phyloP scores from a whole-genome alignment of 2,329 filamentous ascomycete genomes.

The Epichloe sp. region DNA sequence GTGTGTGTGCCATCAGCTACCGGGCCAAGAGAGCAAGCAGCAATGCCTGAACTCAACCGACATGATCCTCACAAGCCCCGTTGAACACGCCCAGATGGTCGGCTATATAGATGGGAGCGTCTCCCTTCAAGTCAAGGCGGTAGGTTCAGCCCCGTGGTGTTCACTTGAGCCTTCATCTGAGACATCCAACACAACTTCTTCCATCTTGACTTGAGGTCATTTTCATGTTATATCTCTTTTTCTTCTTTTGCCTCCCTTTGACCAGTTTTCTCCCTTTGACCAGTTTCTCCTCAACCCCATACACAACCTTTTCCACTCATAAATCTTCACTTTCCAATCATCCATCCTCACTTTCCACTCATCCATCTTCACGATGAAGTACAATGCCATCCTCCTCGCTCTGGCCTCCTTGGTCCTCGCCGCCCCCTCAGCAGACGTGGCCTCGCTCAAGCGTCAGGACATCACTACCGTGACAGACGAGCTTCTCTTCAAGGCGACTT shows the following conservation, averaged over 20 bases:
- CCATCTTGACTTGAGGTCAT: neutral
- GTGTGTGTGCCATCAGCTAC: neutral
- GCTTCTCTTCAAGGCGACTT: conserved; percentile 30
- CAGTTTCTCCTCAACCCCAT: neutral
- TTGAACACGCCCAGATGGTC: neutral
- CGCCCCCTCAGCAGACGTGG: conserved; percentile 6
- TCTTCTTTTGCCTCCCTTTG: no score
- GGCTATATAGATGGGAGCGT: neutral
- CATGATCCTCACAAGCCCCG: neutral
- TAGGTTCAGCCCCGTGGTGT: neutral
- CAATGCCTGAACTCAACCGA: neutral
- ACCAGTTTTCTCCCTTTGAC: no score
- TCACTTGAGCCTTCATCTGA: neutral
- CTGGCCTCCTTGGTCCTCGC: conserved; percentile 14
- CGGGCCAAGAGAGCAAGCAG: neutral
- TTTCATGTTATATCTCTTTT: neutral
- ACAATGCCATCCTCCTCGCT: conserved; percentile 11
- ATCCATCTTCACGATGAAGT: conserved; percentile 18
- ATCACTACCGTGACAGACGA: conserved; percentile 26
- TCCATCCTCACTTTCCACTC: neutral
- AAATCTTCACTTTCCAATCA: no score
- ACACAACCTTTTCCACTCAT: neutral
- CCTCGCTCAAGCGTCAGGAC: conserved; percentile 10
- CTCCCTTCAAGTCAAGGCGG: neutral
- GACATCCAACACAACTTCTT: neutral